Evolutionary conservation across 129 eudicot species (phyloP).

Genomic region (Centella asiatica): DNA sequence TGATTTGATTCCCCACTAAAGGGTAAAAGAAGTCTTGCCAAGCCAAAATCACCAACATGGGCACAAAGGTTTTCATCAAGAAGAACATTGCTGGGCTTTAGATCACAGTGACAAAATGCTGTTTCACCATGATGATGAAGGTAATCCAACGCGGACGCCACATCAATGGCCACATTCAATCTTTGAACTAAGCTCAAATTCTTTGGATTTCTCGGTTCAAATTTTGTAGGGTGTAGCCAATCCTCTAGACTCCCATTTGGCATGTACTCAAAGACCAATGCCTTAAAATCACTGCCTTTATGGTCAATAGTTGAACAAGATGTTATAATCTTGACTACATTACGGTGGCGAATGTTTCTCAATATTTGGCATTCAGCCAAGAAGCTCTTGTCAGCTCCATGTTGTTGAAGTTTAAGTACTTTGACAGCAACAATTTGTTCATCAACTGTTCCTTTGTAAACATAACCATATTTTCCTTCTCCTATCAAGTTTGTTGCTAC

Average conservation of each 20-base stretch:
- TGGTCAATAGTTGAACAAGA: background rate
- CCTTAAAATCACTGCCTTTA: conserved; percentile 9
- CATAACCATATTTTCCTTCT: conserved; percentile 11
- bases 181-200: conserved; percentile 2
- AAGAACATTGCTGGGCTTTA: conserved; percentile 17
- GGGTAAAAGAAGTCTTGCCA: too few species aligned
- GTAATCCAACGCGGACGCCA: conserved; percentile 12
- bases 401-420: conserved; percentile 9
- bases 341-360: conserved; percentile 15
- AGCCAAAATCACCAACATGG: conserved; percentile 17
- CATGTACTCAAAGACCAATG: conserved; percentile 12
- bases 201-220: background rate
- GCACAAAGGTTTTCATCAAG: conserved; percentile 13
- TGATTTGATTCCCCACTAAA: too few species aligned
- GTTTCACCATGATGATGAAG: conserved; percentile 8
- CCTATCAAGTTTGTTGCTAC: conserved; percentile 9
- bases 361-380: conserved; percentile 13
- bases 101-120: conserved; percentile 3
- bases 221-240: conserved; percentile 9
- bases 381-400: conserved; percentile 10
- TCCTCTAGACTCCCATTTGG: conserved; percentile 15
- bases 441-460: conserved; percentile 10
- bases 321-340: conserved; percentile 13
- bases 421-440: conserved; percentile 11
- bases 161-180: conserved; percentile 15